Evolutionary conservation across 768 basidiomycete species (phyloP).

Genomic region (Boletus reticuloceps): DNA sequence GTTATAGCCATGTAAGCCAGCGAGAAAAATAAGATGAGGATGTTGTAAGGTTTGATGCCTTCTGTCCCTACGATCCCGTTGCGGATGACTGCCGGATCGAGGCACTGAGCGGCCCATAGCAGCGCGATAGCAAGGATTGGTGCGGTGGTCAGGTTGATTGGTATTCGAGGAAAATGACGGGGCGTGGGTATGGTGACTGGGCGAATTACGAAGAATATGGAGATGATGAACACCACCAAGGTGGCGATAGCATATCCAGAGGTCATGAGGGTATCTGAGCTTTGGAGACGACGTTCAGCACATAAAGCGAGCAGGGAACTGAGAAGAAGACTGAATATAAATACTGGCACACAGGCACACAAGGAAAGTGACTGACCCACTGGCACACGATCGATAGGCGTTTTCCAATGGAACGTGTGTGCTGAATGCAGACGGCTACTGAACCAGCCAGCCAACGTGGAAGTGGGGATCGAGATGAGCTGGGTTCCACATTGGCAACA

Average conservation of each 20-base stretch:
- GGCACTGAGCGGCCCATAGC: conserved; percentile 55
- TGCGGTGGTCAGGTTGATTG: conserved; percentile 51
- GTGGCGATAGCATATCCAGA: conserved; percentile 47
- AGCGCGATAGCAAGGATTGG: conserved; percentile 52
- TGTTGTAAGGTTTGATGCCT: conserved; percentile 86
- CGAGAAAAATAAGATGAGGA: conserved; percentile 89
- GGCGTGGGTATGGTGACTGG: conserved; percentile 42
- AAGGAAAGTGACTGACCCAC: no score
- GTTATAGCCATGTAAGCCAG: conserved; percentile 93
- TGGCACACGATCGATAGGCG: background rate
- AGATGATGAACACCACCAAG: conserved; percentile 50
- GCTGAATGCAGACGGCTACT: no score
- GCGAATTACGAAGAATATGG: conserved; percentile 50
- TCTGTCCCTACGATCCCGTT: conserved; percentile 79
- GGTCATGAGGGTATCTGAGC: conserved; percentile 31
- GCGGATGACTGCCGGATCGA: conserved; percentile 49
- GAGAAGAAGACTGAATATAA: no score
- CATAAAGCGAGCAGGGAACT: background rate
- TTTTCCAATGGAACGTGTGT: background rate
- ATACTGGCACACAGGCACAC: background rate
- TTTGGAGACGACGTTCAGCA: background rate
- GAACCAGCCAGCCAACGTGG: no score
- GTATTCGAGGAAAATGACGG: conserved; percentile 33
- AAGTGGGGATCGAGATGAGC: no score
- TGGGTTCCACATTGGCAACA: no score